Percentiles rank a stretch among this genome's conserved stretches.
These are phyloP conservation scores for Penicillium crystallinum DNA, from an alignment of 495 filamentous ascomycete genomes.

Conservation along the genomic window DNA sequence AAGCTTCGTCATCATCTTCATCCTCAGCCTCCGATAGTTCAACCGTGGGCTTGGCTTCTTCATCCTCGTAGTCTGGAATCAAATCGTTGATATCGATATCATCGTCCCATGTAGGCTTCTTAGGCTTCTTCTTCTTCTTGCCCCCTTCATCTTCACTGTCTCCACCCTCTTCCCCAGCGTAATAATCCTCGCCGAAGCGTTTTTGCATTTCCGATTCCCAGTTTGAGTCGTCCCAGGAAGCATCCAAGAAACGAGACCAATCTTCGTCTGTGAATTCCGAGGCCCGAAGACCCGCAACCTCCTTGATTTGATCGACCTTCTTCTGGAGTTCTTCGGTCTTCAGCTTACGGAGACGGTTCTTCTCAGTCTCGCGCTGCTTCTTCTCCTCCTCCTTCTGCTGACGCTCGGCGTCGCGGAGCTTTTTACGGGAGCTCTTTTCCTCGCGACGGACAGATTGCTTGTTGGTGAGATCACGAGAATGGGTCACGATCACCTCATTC, in stretches of 20 bases:
- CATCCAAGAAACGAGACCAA: conserved; percentile 77
- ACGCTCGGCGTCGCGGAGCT: conserved; percentile 68
- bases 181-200: conserved; percentile 84
- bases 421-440: conserved; percentile 68
- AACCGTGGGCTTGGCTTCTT: conserved; percentile 49
- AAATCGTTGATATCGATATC: conserved; percentile 96
- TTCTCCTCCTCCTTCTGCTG: conserved; percentile 74
- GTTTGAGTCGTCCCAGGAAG: conserved; percentile 74
- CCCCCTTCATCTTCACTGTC: conserved; percentile 39
- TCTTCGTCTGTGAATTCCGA: conserved; percentile 67
- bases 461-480: conserved; percentile 77
- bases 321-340: conserved; percentile 84
- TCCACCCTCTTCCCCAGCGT: conserved; percentile 52
- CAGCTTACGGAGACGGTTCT: conserved; percentile 74
- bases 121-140: conserved; percentile 60
- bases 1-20: conserved; percentile 45
- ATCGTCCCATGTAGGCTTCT: conserved; percentile 94
- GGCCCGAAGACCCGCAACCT: conserved; percentile 69
- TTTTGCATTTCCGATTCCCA: conserved; percentile 88
- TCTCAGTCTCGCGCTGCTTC: conserved; percentile 69
- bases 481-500: conserved; percentile 79
- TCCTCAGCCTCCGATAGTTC: conserved; percentile 50
- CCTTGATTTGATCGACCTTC: conserved; percentile 75
- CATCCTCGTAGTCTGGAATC: conserved; percentile 75
- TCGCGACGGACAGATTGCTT: conserved; percentile 79